Evolutionary conservation across 805 yeast genomes (phyloP).

Genomic region (Yarrowia keelungensis): DNA sequence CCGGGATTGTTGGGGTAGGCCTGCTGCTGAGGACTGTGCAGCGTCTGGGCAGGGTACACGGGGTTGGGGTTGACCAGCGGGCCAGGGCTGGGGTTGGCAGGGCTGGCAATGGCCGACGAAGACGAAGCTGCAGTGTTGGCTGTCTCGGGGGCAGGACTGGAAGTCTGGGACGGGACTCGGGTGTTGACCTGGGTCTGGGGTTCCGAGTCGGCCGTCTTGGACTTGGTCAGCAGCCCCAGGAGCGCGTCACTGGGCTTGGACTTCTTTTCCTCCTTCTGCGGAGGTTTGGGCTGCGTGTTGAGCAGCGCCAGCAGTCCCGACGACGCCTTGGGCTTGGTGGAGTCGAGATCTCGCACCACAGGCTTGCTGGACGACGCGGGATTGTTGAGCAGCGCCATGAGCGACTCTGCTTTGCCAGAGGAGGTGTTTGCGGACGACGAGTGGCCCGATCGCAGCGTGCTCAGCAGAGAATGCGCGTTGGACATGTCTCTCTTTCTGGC

Average conservation of each 20-base stretch:
- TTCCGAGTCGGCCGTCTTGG: neutral
- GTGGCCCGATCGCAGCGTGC: constrained; percentile 8
- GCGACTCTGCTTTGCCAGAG: constrained; percentile 4
- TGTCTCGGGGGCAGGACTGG: neutral
- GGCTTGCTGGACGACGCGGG: constrained; percentile 23
- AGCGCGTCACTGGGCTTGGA: constrained; percentile 24
- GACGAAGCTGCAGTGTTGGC: neutral
- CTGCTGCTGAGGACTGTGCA: neutral
- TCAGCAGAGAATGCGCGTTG: constrained; percentile 18
- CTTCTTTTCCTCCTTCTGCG: constrained; percentile 19
- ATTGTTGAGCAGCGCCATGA: constrained; percentile 38
- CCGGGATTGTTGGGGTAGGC: neutral
- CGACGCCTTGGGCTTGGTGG: constrained; percentile 44
- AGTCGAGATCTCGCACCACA: constrained; percentile 24
- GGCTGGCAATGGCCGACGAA: neutral
- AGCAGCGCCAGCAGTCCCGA: constrained; percentile 44
- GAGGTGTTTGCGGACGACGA: neutral
- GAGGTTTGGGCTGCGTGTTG: constrained; percentile 37
- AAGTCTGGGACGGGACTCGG: neutral
- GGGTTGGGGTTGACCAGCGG: neutral
- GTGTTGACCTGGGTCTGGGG: neutral
- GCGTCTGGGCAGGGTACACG: neutral
- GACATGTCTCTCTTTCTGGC: constrained; percentile 30
- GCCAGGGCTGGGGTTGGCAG: neutral
- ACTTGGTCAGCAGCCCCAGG: constrained; percentile 10